Base-by-base conservation (phyloP, 805 yeast species). In the Ogataea sp. region DNA sequence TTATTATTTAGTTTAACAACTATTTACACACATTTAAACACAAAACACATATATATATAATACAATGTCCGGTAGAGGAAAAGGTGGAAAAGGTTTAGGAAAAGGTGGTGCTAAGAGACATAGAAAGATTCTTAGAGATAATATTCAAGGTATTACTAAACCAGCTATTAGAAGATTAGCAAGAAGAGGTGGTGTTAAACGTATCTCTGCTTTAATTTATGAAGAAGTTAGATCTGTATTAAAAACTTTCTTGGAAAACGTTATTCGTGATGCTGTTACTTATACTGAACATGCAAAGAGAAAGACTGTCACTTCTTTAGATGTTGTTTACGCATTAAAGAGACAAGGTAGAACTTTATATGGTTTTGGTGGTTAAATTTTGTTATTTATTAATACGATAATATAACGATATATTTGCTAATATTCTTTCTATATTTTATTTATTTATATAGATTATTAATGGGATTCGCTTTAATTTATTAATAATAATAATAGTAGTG, bases 151-250 rank as follows among this genome's bases (percentile, higher is more conserved):
- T 78, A 90, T 90, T 67, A 90, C 98, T 50, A 90, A 90, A 81
- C 98, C 98, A 66, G 98, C 98, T 64, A 90, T 90, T 66, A 88
- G 98, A 79, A 90, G 98, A 86, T 83, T 90, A 62, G 98, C 98
- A 39, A 90, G 98, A 83, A 88, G 98, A 86, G 98, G 98, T 76
- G 98, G 98, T 89, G 98, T 90, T 65, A 90, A 90, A 83, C 96
- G 98, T 85, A 90, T 90, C 63, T 90, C 97, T 49, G 97, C 96
- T 68, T 76, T 89, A 66, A 90, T 90, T 68, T 90, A 90, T 78
- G 98, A 90, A 74, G 97, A 90, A 76, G 96, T 93, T 64, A 88
- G 98, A 78, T 89, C 83, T 56, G 97, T 93, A 54, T 77, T 90
- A 54, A 89, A 89, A 75, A 76, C 95, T 42, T 90, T 90, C 83